Conservation (phyloP, 495 filamentous ascomycete species). For the Penicillium macrosclerotiorum region DNA sequence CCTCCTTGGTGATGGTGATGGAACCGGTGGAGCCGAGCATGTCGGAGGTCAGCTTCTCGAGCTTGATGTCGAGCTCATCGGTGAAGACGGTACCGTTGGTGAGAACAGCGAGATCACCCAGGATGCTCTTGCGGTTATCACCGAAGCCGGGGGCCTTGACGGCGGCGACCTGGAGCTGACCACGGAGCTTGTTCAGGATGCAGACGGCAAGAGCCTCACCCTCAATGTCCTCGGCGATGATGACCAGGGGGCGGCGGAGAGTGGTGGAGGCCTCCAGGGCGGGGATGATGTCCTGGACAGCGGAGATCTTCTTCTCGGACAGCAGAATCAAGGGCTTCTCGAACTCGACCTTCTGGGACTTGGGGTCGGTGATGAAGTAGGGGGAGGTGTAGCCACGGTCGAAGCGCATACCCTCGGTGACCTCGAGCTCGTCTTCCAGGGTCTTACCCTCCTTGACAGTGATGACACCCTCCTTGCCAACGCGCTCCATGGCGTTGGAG, state of each 20-base stretch:
- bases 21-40: conserved; percentile 96
- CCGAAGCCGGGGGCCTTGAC: conserved; percentile 99
- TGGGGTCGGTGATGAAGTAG: conserved; percentile 99
- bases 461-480: conserved; percentile 99
- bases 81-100: conserved; percentile 98
- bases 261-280: conserved; percentile 96
- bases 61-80: conserved; percentile 97
- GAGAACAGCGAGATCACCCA: conserved; percentile 90
- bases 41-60: conserved; percentile 93
- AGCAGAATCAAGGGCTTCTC: conserved; percentile 98
- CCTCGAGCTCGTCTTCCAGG: conserved; percentile 93
- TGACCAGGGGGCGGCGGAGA: conserved; percentile 90
- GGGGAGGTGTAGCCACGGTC: conserved; percentile 97
- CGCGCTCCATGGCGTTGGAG: conserved; percentile 98
- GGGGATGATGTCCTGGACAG: conserved; percentile 96
- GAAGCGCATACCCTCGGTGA: conserved; percentile 99
- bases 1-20: conserved; percentile 99
- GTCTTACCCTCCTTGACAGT: conserved; percentile 99
- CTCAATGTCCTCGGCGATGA: conserved; percentile 98
- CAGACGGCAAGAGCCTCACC: conserved; percentile 97
- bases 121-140: conserved; percentile 99
- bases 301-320: conserved; percentile 99
- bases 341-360: conserved; percentile 97
- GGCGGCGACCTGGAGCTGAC: conserved; percentile 95
- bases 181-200: conserved; percentile 99